Percentiles rank a stretch among this genome's conserved stretches.
Evolutionary conservation across 2,329 filamentous ascomycete genomes (phyloP).

Genomic region (Cytospora chrysosperma): DNA sequence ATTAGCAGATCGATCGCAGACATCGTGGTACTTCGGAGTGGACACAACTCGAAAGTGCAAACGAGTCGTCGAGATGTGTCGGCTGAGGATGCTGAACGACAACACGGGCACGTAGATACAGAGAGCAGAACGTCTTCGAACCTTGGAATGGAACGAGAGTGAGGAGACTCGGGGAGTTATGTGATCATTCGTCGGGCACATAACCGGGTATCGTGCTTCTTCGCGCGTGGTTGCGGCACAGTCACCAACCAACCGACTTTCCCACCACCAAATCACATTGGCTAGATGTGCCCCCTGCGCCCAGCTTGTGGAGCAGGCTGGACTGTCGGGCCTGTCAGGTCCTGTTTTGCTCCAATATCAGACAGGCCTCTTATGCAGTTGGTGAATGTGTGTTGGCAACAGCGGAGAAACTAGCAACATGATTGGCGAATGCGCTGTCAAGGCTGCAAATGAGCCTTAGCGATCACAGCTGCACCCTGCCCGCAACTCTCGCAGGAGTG

Average conservation of each 20-base stretch:
- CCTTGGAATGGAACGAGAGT: neutral
- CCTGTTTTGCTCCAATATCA: neutral
- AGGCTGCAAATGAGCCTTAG: neutral
- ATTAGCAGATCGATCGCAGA: neutral
- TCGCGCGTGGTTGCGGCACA: neutral
- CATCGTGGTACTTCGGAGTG: neutral
- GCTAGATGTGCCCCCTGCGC: neutral
- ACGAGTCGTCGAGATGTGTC: neutral
- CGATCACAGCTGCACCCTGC: neutral
- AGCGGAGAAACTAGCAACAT: neutral
- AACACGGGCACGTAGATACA: neutral
- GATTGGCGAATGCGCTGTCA: neutral
- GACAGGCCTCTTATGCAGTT: constrained; percentile 3
- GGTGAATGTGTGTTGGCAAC: neutral
- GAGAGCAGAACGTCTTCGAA: neutral
- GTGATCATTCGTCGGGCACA: too few species aligned
- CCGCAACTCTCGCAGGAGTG: neutral
- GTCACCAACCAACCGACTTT: neutral
- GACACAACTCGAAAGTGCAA: neutral
- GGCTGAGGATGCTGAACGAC: neutral
- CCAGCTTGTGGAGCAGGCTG: neutral
- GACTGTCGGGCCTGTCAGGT: neutral
- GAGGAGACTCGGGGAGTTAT: neutral
- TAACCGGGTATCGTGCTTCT: neutral
- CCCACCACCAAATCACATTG: neutral